Evolutionary conservation across 2,329 filamentous ascomycete species (phyloP).

Genomic region (Colletotrichum salicis): DNA sequence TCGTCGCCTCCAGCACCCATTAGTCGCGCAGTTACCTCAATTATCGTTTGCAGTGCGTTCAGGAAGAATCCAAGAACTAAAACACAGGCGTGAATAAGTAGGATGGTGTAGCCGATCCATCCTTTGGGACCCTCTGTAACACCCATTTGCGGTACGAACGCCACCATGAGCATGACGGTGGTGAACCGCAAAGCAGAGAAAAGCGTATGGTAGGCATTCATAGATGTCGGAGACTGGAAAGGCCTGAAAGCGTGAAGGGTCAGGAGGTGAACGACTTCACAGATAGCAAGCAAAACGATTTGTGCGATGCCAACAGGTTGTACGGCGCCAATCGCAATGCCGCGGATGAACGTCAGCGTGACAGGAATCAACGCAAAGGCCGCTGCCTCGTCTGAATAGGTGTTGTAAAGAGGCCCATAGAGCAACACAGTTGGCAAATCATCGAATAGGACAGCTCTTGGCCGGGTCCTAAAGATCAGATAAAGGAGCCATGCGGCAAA

Average conservation of each 20-base stretch:
- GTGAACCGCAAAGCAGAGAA: constrained; percentile 83
- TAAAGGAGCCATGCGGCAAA: constrained; percentile 84
- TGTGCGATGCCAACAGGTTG: constrained; percentile 94
- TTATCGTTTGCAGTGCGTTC: constrained; percentile 87
- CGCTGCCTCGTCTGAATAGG: constrained; percentile 92
- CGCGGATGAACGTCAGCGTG: constrained; percentile 84
- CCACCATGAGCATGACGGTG: constrained; percentile 78
- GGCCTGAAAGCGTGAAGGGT: constrained; percentile 90
- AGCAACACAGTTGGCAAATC: constrained; percentile 88
- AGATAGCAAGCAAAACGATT: constrained; percentile 90
- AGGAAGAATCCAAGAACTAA: constrained; percentile 93
- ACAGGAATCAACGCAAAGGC: constrained; percentile 90
- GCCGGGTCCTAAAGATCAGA: constrained; percentile 82
- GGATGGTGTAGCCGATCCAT: constrained; percentile 94
- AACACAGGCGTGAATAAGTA: constrained; percentile 85
- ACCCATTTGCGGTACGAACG: constrained; percentile 86
- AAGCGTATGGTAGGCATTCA: constrained; percentile 94
- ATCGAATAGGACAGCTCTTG: constrained; percentile 90
- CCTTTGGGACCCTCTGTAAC: constrained; percentile 84
- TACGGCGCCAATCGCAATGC: constrained; percentile 90
- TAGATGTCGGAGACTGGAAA: constrained; percentile 90
- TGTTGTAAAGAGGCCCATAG: constrained; percentile 96
- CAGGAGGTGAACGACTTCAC: constrained; percentile 89
- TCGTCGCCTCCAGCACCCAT: constrained; percentile 85
- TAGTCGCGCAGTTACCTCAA: constrained; percentile 87